A percentile compares a stretch with the other conserved stretches of the same genome.
Conservation (phyloP, 306 rosid genomes). For the Acacia acuminata region DNA sequence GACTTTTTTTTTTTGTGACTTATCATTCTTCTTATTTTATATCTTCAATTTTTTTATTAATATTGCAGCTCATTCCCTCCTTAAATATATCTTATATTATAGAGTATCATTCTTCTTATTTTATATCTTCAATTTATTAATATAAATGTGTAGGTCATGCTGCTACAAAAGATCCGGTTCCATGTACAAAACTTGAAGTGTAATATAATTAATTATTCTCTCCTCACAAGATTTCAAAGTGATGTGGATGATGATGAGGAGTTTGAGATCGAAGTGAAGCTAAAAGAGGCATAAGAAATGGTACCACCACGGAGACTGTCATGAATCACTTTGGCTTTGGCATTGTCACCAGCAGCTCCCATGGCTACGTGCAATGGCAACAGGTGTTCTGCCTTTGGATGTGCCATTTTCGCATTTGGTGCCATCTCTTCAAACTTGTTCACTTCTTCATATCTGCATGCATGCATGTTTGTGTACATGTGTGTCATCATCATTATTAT, state of each 20-base stretch:
- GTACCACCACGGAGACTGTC: not conserved
- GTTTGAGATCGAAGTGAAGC: not conserved
- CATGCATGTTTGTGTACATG: no score
- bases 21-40: no score
- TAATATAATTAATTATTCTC: not conserved
- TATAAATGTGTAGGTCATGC: not conserved
- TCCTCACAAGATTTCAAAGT: not conserved
- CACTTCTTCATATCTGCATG: conserved; percentile 40
- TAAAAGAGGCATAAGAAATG: not conserved
- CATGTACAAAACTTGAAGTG: not conserved
- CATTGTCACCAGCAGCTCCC: conserved; percentile 53
- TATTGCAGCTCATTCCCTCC: no score
- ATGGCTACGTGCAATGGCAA: conserved; percentile 50
- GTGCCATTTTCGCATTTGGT: conserved; percentile 48
- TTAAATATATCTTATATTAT: no score
- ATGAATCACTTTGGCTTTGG: conserved; percentile 7
- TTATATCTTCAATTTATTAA: not conserved
- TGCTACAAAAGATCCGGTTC: not conserved
- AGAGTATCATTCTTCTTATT: no score
- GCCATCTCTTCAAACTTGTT: conserved; percentile 43
- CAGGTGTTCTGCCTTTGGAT: conserved; percentile 46
- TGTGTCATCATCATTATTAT: no score
- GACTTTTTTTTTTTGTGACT: no score
- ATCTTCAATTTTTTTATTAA: no score
- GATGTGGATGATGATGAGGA: not conserved